Conservation (phyloP, 2,329 filamentous ascomycete species). For the Ramularia endophylla region DNA sequence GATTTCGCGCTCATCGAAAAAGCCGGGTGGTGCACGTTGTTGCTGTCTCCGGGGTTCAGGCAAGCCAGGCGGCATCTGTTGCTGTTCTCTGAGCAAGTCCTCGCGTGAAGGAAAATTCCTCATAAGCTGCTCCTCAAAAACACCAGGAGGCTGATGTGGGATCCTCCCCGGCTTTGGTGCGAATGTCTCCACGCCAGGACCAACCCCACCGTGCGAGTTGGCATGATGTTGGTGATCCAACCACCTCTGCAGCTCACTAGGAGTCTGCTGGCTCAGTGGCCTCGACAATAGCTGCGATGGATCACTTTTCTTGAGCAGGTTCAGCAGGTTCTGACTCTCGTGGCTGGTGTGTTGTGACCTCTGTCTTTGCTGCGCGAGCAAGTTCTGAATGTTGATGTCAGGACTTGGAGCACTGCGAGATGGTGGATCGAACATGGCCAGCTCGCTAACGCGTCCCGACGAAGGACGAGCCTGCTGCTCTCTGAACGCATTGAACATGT, state of each 20-base stretch:
- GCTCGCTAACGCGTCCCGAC: conserved; percentile 18
- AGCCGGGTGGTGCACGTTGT: conserved; percentile 30
- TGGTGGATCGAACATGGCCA: conserved; percentile 24
- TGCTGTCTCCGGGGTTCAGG: conserved; percentile 19
- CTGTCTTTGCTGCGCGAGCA: conserved; percentile 36
- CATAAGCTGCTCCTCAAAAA: conserved; percentile 32
- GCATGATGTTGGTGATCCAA: conserved; percentile 26
- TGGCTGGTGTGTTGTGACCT: conserved; percentile 43
- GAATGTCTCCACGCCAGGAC: conserved; percentile 26
- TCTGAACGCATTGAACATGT: conserved; percentile 18
- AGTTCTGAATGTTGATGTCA: conserved; percentile 30
- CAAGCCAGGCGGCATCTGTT: conserved; percentile 13
- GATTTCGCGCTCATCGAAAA: conserved; percentile 28
- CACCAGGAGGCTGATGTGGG: conserved; percentile 29
- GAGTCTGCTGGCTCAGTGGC: conserved; percentile 23
- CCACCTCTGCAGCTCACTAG: conserved; percentile 31
- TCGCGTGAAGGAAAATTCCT: conserved; percentile 22
- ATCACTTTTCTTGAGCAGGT: conserved; percentile 57
- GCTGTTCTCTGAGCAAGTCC: conserved; percentile 16
- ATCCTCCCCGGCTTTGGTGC: conserved; percentile 31
- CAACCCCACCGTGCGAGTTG: conserved; percentile 10
- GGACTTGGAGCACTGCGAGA: conserved; percentile 27
- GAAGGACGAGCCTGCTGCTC: conserved; percentile 21
- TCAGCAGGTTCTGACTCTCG: conserved; percentile 80
- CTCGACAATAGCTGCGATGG: conserved; percentile 27